Evolutionary conservation across 2,329 filamentous ascomycete genomes (phyloP).

Genomic region (Colletotrichum navitas): DNA sequence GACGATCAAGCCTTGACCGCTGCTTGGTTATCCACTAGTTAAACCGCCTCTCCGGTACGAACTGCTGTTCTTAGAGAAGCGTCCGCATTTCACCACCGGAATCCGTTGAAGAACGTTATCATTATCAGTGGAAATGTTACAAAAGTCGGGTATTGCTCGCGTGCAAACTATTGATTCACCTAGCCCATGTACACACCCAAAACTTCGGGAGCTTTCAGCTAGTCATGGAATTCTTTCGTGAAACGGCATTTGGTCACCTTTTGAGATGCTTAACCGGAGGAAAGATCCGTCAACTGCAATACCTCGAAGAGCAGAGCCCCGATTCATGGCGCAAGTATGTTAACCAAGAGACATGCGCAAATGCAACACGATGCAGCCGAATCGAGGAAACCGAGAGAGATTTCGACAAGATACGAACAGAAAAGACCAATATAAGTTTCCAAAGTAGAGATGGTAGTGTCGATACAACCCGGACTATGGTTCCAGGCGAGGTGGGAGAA

Average conservation of each 20-base stretch:
- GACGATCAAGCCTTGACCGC: not conserved
- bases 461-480: not conserved
- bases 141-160: not conserved
- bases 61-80: not conserved
- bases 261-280: not conserved
- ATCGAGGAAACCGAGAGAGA: not conserved
- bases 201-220: no score
- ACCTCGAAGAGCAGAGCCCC: constrained; percentile 11
- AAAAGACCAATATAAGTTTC: not conserved
- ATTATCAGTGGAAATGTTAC: not conserved
- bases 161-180: not conserved
- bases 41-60: not conserved
- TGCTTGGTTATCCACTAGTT: not conserved
- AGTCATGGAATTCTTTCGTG: constrained; percentile 20
- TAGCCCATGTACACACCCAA: not conserved
- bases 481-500: not conserved
- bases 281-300: constrained; percentile 17
- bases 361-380: not conserved
- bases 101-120: no score
- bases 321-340: constrained; percentile 23
- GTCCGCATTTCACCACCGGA: not conserved
- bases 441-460: not conserved
- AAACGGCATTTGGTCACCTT: constrained; percentile 27
- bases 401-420: not conserved
- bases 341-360: not conserved